Percentiles rank a stretch among this genome's conserved stretches.
Evolutionary conservation across 306 rosid genomes (phyloP).

Genomic region (Quercus engelmannii): DNA sequence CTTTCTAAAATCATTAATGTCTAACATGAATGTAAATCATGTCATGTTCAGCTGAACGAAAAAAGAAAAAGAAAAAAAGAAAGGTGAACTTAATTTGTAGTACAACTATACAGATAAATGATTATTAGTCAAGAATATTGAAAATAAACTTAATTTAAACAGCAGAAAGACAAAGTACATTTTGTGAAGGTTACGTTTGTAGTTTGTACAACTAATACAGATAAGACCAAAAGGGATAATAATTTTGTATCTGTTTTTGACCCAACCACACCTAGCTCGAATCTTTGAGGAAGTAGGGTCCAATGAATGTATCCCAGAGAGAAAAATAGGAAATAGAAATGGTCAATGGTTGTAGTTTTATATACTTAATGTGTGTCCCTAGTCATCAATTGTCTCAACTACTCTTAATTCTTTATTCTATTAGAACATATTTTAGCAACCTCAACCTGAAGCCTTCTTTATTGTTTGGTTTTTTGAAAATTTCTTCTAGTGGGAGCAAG

Average conservation of each 20-base stretch:
- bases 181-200: too few relatives aligned
- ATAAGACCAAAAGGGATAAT: too few relatives aligned
- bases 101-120: too few relatives aligned
- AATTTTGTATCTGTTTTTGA: conserved; percentile 17
- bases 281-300: conserved; percentile 17
- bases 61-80: too few relatives aligned
- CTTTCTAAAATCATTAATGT: too few relatives aligned
- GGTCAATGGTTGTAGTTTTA: conserved; percentile 23
- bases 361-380: conserved; percentile 7
- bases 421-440: not conserved
- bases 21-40: too few relatives aligned
- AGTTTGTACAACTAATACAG: too few relatives aligned
- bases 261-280: conserved; percentile 3
- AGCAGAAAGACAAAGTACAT: too few relatives aligned
- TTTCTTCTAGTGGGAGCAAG: conserved; percentile 1
- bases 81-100: too few relatives aligned
- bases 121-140: too few relatives aligned
- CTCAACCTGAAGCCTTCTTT: not conserved
- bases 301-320: not conserved
- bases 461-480: conserved; percentile 16
- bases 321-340: conserved; percentile 23
- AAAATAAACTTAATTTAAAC: too few relatives aligned
- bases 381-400: conserved; percentile 25
- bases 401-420: conserved; percentile 16
- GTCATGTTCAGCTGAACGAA: too few relatives aligned